Evolutionary conservation across 306 rosid species (phyloP).

Genomic region (Vigna reflexopilosa): DNA sequence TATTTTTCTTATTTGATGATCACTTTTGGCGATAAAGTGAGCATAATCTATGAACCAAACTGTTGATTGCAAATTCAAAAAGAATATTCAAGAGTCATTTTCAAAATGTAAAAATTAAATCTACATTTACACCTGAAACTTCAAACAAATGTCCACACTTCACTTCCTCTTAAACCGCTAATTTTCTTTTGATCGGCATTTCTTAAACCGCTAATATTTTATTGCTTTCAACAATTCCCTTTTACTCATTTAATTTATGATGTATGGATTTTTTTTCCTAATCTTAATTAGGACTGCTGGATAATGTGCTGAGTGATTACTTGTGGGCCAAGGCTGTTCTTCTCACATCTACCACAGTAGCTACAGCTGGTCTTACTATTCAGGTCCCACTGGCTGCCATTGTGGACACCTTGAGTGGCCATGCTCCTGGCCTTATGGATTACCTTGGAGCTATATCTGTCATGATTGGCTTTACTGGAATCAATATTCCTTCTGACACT

Average conservation of each 20-base stretch:
- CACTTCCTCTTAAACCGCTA: not conserved
- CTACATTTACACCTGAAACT: slow-evolving; percentile 6
- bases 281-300: slow-evolving; percentile 70
- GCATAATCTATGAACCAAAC: too few relatives aligned
- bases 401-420: slow-evolving; percentile 77
- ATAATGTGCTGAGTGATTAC: slow-evolving; percentile 94
- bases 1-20: too few relatives aligned
- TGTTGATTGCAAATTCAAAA: too few relatives aligned
- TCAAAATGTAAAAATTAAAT: slow-evolving; percentile 1
- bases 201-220: not conserved
- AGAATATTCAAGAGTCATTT: too few relatives aligned
- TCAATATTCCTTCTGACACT: slow-evolving; percentile 72
- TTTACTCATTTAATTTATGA: slow-evolving; percentile 27
- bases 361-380: slow-evolving; percentile 94
- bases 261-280: slow-evolving; percentile 24
- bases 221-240: not conserved
- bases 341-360: slow-evolving; percentile 93
- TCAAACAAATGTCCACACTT: not conserved
- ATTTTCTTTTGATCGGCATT: too few relatives aligned
- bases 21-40: too few relatives aligned
- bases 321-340: slow-evolving; percentile 99
- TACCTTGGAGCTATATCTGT: slow-evolving; percentile 86
- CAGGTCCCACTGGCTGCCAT: slow-evolving; percentile 97
- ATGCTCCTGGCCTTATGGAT: slow-evolving; percentile 77
- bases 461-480: slow-evolving; percentile 87